Base-by-base conservation (phyloP, 1,284 basidiomycete genomes). In the Cryptococcus sp. region DNA sequence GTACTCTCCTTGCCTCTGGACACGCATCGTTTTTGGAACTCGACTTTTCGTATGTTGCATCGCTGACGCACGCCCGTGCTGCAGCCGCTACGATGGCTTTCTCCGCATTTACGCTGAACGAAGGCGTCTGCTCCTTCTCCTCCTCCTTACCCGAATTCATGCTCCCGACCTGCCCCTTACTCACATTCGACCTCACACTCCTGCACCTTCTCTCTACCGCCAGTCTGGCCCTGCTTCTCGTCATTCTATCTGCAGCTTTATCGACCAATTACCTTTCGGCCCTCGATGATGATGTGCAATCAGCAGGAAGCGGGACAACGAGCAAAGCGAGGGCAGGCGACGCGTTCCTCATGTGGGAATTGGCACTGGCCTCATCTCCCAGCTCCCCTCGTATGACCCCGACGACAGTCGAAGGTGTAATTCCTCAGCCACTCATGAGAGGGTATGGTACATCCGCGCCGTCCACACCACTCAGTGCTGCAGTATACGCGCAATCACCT, bases 271-370 rank as follows among this genome's bases (percentile, higher is more conserved):
- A 71, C 40, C 49, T 55, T 19, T n/a, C 46, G 15, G 40, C 54
- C 5, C 42, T 57, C 11, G 61, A 62, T 17, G 47, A 46, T 16
- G 15, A 50, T 46, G 50, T 39, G 49, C 11, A 35, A 16, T 22
- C 7, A 11, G 55, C 38, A 35, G 53, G 42, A 15, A 43, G 13
- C n/a, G 41, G 13, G 3, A 47, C 27, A 16, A 39, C 35, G 40
- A 54, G 54, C n/a, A 25, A 47, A 10, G 40, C 30, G 5, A 52
- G 57, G 25, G 52, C 47, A 19, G 57, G 50, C 16, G 58, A 60
- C 35, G 59, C 54, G 16, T 72, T 72, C 47, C 62, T 75, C 57
- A 73, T 75, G 69, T 75, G 73, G 73, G 73, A 75, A 25, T 27
- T 75, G 52, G 73, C 71, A 16, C 38, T 75, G 20, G 65, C 62